These are phyloP conservation scores for Diaporthe sp. DNA, from an alignment of 2,329 filamentous ascomycete genomes.

Conservation along the genomic window DNA sequence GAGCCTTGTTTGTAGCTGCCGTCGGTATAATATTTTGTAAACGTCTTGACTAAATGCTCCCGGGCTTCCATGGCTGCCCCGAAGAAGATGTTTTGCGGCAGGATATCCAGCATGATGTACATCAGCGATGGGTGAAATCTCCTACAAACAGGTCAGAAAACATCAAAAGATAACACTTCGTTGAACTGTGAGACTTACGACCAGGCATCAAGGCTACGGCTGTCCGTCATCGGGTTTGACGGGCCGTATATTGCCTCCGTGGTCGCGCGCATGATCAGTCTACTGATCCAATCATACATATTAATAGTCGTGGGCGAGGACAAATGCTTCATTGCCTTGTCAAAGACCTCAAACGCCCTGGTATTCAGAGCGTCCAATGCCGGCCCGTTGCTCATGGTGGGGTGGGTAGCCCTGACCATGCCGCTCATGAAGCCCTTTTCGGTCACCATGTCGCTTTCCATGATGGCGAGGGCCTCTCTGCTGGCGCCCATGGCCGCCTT, in stretches of 20 bases:
- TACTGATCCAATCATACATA: constrained; percentile 39
- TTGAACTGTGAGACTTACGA: constrained; percentile 13
- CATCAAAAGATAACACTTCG: background rate
- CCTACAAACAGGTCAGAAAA: background rate
- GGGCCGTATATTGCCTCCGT: constrained; percentile 43
- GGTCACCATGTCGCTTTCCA: constrained; percentile 39
- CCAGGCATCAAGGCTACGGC: constrained; percentile 31
- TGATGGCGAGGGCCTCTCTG: constrained; percentile 31
- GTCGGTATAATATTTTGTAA: constrained; percentile 34
- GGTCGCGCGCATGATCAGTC: constrained; percentile 40
- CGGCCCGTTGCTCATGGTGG: constrained; percentile 32
- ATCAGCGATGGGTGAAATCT: constrained; percentile 42
- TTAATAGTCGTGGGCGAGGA: background rate
- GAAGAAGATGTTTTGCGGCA: constrained; percentile 41
- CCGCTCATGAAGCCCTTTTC: constrained; percentile 41
- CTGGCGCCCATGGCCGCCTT: constrained; percentile 40
- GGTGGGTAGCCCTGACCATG: constrained; percentile 41
- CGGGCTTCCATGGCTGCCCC: constrained; percentile 2
- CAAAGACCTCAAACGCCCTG: constrained; percentile 24
- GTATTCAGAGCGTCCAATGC: constrained; percentile 35
- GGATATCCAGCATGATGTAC: constrained; percentile 42
- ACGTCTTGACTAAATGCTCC: background rate
- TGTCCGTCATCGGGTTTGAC: constrained; percentile 41
- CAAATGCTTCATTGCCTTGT: constrained; percentile 17
- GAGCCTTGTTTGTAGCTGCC: constrained; percentile 39